Conservation (phyloP, 1,139 yeast genomes). For the Saccharomyces hybrid region DNA sequence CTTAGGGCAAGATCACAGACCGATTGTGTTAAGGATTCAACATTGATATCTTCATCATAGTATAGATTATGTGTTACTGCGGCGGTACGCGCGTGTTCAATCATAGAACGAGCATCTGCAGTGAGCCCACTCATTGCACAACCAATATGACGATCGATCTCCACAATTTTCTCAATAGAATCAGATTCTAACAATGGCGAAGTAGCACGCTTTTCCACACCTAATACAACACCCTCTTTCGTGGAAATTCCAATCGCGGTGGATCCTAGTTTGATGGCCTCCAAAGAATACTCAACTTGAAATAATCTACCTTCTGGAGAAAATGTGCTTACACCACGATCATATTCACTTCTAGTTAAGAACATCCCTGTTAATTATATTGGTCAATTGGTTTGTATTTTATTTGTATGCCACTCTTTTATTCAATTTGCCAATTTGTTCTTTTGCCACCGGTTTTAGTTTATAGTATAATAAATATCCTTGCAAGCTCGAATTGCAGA, state of each 20-base stretch:
- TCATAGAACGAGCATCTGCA: conserved; percentile 98
- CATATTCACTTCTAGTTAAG: conserved; percentile 97
- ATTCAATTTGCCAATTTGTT: not conserved
- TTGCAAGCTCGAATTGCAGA: not conserved
- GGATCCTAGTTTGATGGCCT: conserved; percentile 89
- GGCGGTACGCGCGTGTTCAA: conserved; percentile 94
- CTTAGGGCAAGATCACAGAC: conserved; percentile 95
- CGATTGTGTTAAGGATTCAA: conserved; percentile 90
- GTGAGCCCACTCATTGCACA: conserved; percentile 99
- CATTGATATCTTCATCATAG: conserved; percentile 87
- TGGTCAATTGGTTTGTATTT: not conserved
- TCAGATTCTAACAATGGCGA: conserved; percentile 86
- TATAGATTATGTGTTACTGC: conserved; percentile 83
- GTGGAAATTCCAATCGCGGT: conserved; percentile 97
- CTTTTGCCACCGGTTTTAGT: not conserved
- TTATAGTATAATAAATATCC: not conserved
- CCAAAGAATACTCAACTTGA: conserved; percentile 96
- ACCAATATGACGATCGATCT: conserved; percentile 89
- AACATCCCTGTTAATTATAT: conserved; percentile 48
- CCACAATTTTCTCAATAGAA: conserved; percentile 92
- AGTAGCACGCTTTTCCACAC: conserved; percentile 95
- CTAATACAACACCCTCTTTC: conserved; percentile 92
- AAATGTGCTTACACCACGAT: conserved; percentile 96
- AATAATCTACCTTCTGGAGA: conserved; percentile 98
- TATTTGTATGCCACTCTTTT: not conserved